Base-by-base conservation (phyloP, 805 yeast genomes). In the Nakazawaea wickerhamii region DNA sequence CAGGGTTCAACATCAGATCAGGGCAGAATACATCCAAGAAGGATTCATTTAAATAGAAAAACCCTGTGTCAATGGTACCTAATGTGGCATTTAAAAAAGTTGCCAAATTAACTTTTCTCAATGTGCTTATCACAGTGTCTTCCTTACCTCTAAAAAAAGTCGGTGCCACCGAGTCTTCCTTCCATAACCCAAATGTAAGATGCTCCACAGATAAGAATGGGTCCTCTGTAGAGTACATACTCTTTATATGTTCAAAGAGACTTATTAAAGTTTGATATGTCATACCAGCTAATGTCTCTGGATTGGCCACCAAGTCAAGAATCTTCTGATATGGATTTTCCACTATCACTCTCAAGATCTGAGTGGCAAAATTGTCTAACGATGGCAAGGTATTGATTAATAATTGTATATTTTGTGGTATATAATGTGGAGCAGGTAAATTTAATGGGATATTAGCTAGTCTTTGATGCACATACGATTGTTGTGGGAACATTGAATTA, bases 21-120 rank as follows among this genome's bases (percentile, higher is more conserved):
- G 96, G 95, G 53, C 96, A 89, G 57, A 93, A 90, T 1, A 89
- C 85, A 47, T 84, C 90, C 43, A 91, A 64, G 52, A 93, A 91
- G 40, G 84, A 78, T 54, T 85, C 88, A 60, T 93, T 86, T 49
- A 93, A 70, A 55, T 83, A 80, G 63, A 81, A 84, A 59, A 93
- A 88, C 1, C 97, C 98, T 36, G 86, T 82, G 47, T 87, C 93
- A 40, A 84, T 74, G 14, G 86, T 71, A 37, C 96, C 95, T 45
- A 90, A 70, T 1, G 93, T 77, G 0, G 96, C 93, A n/a, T 89
- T 75, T 31, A 89, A 65, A 55, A 88, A 93, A 0, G 96, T 88
- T 0, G 96, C 86, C 49, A 93, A 63, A 53, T 93, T 93, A 1
- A 89, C 85, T 52, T 91, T 85, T 45, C 95, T 78, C 26, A 91